Evolutionary conservation across 164 flowering plant genomes (phyloP).

Genomic region (Aristolochia californica): DNA sequence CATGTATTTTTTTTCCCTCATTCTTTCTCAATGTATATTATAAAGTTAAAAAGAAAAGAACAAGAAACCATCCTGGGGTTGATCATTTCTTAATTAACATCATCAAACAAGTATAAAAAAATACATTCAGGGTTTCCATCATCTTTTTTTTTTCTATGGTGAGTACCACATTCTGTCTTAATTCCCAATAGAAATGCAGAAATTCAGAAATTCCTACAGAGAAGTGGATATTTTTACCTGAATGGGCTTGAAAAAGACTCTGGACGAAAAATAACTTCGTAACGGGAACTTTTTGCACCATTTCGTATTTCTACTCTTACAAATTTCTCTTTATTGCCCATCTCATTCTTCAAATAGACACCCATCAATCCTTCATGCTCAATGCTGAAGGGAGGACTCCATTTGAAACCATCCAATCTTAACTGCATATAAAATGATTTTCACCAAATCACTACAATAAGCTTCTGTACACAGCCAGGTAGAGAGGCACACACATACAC

Average conservation of each 20-base stretch:
- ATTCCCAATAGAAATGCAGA: too few relatives aligned
- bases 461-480: background rate
- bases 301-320: slow-evolving; percentile 70
- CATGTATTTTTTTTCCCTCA: too few relatives aligned
- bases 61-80: too few relatives aligned
- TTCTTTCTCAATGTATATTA: too few relatives aligned
- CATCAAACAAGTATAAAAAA: too few relatives aligned
- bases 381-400: slow-evolving; percentile 90
- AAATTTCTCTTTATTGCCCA: slow-evolving; percentile 23
- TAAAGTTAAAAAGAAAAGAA: too few relatives aligned
- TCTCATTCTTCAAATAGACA: slow-evolving; percentile 44
- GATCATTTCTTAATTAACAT: too few relatives aligned
- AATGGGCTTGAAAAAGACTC: slow-evolving; percentile 68
- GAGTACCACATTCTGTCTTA: too few relatives aligned
- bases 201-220: background rate
- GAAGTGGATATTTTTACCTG: slow-evolving; percentile 35
- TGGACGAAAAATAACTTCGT: slow-evolving; percentile 84
- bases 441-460: background rate
- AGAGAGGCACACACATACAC: background rate
- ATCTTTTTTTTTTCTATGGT: too few relatives aligned
- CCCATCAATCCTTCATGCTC: slow-evolving; percentile 68
- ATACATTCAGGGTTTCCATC: too few relatives aligned
- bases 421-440: slow-evolving; percentile 36
- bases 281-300: slow-evolving; percentile 66
- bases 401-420: slow-evolving; percentile 61